Evolutionary conservation across 2,329 filamentous ascomycete species (phyloP).

Genomic region (Paecilomyces sp.): DNA sequence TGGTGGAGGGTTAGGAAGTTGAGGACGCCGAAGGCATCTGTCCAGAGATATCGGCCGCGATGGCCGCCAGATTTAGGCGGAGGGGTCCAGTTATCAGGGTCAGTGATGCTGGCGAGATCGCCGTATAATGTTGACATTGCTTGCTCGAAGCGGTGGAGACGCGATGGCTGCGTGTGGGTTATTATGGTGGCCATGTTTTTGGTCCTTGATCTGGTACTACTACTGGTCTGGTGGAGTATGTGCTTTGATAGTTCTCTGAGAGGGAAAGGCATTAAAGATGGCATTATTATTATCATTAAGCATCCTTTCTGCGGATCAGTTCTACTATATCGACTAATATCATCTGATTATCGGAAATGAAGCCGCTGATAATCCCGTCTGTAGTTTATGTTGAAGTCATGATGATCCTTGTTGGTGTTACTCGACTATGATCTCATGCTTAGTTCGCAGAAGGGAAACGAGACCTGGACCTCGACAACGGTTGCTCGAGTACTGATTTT

Average conservation of each 20-base stretch:
- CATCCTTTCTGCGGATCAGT: background rate
- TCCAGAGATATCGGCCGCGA: conserved; percentile 55
- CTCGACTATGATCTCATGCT: conserved; percentile 14
- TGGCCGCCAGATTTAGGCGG: conserved; percentile 48
- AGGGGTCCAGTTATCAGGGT: conserved; percentile 39
- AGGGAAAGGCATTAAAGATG: background rate
- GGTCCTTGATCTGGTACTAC: background rate
- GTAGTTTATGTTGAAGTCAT: conserved; percentile 21
- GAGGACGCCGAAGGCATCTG: conserved; percentile 53
- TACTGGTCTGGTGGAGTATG: background rate
- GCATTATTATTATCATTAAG: background rate
- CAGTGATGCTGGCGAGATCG: conserved; percentile 21
- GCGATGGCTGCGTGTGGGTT: conserved; percentile 14
- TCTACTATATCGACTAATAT: background rate
- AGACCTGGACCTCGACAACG: background rate
- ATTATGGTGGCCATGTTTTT: background rate
- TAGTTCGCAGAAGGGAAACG: background rate
- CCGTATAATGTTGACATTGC: conserved; percentile 37
- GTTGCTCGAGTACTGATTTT: background rate
- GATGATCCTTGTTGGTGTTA: conserved; percentile 14
- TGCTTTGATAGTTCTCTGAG: background rate
- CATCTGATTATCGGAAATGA: background rate
- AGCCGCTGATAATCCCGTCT: background rate
- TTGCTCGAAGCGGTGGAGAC: conserved; percentile 23
- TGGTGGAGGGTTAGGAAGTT: conserved; percentile 51